phyloP scores from a whole-genome alignment of 331 rosid species.

The Malus hybrid region DNA sequence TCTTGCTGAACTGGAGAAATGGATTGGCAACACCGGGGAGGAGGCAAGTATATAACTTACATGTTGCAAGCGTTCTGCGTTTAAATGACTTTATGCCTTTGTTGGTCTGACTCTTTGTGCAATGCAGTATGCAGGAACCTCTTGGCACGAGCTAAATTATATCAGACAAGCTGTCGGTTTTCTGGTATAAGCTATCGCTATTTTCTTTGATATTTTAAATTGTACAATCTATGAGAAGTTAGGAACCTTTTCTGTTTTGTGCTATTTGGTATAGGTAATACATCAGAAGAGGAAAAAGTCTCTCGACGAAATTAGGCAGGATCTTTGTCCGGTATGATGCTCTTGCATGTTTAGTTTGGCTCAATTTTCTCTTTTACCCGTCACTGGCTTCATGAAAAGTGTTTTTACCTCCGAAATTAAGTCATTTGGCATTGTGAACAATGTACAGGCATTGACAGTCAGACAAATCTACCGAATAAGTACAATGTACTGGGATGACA shows the following conservation, averaged over 20 bases:
- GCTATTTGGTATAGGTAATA: slow-evolving; percentile 56
- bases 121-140: slow-evolving; percentile 91
- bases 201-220: too few species aligned
- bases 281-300: slow-evolving; percentile 97
- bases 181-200: slow-evolving; percentile 52
- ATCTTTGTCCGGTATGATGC: slow-evolving; percentile 87
- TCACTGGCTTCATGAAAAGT: neutral
- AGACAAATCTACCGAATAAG: slow-evolving; percentile 97
- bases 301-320: slow-evolving; percentile 77
- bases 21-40: slow-evolving; percentile 74
- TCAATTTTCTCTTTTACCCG: neutral
- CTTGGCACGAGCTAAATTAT: slow-evolving; percentile 95
- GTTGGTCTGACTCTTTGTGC: slow-evolving; percentile 18
- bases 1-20: slow-evolving; percentile 87
- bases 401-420: neutral
- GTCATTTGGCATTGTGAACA: neutral
- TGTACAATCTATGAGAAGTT: too few species aligned
- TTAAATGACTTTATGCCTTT: slow-evolving; percentile 2
- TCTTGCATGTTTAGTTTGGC: neutral
- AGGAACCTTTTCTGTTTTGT: neutral
- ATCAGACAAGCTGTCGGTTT: slow-evolving; percentile 97
- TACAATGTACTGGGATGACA: slow-evolving; percentile 99
- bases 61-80: neutral
- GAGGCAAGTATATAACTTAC: slow-evolving; percentile 43
- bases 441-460: slow-evolving; percentile 72